Percentiles rank a stretch among this genome's conserved stretches.
phyloP scores from a whole-genome alignment of 306 rosid species.

The apple (Malus domestica) region DNA sequence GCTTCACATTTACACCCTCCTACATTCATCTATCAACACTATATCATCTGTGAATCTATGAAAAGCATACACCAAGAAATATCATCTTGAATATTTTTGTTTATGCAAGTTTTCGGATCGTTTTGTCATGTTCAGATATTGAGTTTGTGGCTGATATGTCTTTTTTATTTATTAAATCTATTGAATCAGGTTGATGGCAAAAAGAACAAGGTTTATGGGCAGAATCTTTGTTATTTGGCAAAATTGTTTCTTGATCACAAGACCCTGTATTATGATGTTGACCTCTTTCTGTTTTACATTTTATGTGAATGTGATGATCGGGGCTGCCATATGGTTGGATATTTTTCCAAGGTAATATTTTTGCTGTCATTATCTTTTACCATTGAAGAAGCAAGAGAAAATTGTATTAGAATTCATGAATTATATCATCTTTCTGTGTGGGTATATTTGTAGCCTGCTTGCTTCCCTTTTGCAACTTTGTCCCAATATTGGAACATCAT shows the following conservation, averaged over 20 bases:
- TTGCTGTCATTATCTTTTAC: neutral
- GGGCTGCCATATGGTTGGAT: constrained; percentile 99
- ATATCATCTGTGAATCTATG: no score
- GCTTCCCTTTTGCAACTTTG: neutral
- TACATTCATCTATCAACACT: no score
- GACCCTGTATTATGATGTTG: constrained; percentile 97
- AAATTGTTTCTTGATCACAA: constrained; percentile 98
- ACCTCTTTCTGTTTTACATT: constrained; percentile 90
- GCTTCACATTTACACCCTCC: no score
- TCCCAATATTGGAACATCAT: neutral
- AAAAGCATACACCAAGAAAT: no score
- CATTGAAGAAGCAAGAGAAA: neutral
- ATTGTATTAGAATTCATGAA: neutral
- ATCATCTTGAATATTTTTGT: neutral
- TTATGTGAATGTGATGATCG: constrained; percentile 97
- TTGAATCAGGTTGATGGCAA: constrained; percentile 91
- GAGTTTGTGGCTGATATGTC: constrained; percentile 8
- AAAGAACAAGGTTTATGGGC: constrained; percentile 98
- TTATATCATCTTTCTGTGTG: neutral
- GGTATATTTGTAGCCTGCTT: neutral
- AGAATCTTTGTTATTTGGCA: constrained; percentile 96
- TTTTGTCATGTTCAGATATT: neutral
- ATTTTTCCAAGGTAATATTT: constrained; percentile 79
- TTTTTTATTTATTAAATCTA: constrained; percentile 1
- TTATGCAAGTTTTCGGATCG: neutral